Percentiles rank a stretch among this genome's conserved stretches.
Conservation (phyloP, 441 rosid species). For the Populus hybrid region DNA sequence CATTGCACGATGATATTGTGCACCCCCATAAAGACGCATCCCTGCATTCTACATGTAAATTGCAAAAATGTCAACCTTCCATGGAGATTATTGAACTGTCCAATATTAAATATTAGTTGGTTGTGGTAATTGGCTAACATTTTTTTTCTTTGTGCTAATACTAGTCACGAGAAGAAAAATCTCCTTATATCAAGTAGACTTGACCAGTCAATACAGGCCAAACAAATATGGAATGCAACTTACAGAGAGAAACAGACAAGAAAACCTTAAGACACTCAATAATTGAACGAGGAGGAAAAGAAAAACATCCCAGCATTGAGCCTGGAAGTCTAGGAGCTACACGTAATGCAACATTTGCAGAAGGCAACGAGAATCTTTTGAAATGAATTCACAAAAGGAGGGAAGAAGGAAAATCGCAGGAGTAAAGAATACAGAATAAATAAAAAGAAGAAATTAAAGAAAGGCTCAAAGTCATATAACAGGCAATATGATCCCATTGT, state of each 20-base stretch:
- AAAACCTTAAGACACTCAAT: background rate
- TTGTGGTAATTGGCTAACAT: background rate
- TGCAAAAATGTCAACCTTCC: conserved; percentile 13
- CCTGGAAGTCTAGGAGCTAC: background rate
- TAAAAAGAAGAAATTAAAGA: no score
- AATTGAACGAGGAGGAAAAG: background rate
- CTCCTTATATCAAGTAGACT: background rate
- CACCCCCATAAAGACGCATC: conserved; percentile 98
- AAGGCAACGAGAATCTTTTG: background rate
- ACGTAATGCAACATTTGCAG: background rate
- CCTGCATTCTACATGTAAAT: conserved; percentile 67
- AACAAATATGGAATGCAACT: background rate
- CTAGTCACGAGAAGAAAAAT: background rate
- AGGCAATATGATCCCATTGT: background rate
- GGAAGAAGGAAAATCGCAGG: background rate
- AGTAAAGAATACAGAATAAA: background rate
- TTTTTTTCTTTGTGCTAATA: background rate
- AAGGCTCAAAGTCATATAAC: background rate
- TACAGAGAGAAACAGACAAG: background rate
- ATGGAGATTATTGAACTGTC: background rate
- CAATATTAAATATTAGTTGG: background rate
- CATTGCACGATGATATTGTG: conserved; percentile 97
- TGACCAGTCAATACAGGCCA: background rate
- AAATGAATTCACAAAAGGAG: background rate
- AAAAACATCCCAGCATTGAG: background rate